Base-by-base conservation (phyloP, 2,329 filamentous ascomycete species). In the Verticillium klebahnii region DNA sequence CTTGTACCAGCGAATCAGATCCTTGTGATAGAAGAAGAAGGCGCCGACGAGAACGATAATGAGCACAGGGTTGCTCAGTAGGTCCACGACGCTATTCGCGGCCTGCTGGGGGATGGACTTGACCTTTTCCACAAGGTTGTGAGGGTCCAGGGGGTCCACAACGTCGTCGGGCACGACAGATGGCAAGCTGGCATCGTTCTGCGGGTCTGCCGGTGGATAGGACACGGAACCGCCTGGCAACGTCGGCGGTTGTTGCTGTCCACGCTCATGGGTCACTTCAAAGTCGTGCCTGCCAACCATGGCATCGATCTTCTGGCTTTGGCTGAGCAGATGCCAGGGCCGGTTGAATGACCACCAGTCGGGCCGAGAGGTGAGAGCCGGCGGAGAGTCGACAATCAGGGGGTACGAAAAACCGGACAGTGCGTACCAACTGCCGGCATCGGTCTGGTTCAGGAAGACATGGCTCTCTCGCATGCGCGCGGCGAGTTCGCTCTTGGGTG, bases 361-460 rank as follows among this genome's bases (percentile, higher is more conserved):
- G 8, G 74, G 70, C 14, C 69, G 75, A 67, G 78, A 77, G 54
- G 80, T 77, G 65, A 75, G 77, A 25, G 78, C 85, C 2, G 71
- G 65, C 0, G 82, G 81, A 0, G 82, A 88, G 60, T 92, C 86
- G 25, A 93, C 89, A 32, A 97, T 92, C 11, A 94, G 83, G 3
- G 95, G 95, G 69, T 97, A 98, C 9, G 87, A 87, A 50, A 82
- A 83, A 62, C 96, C 94, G 1, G 94, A 97, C 76, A 98, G 84
- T 36, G 93, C 95, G 74, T 94, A 99, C 93, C 94, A 98, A 64
- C 91, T 90, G 34, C 93, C 94, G n/a, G 82, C 80, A 61, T 90
- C 86, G 1, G 93, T 97, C 67, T 89, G 89, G 72, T 97, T 97
- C 63, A 98, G 83, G 70, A 95, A 96, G 0, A 97, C 87, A 61